Base-by-base conservation (phyloP, 345 rosid genomes). In the Populus davidiana region DNA sequence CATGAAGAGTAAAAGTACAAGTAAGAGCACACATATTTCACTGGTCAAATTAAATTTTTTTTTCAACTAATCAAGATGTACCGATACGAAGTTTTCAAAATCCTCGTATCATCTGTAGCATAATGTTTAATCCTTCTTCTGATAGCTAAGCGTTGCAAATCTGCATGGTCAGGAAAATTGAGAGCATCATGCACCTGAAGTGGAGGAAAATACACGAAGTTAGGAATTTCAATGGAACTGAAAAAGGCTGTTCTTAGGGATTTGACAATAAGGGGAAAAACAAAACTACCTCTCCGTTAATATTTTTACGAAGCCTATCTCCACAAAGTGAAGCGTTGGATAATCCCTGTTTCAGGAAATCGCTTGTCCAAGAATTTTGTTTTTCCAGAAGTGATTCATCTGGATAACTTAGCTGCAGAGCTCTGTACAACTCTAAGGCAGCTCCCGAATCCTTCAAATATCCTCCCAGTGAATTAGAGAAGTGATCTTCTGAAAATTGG, bases 161-260 rank as follows among this genome's bases (percentile, higher is more conserved):
- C 87, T 77, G 89, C 86, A 23, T 86, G 81, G 61, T 74, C 74
- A 47, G 97, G 90, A 71, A 81, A 88, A 66, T 80, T 78, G 71
- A 94, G 89, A 43, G 93, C 86, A 79, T 89, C 83, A 35, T 90
- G 88, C 76, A 89, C 90, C 98, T 94, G 86, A 80, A 85, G 85
- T 65, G 11, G 75, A 66, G 63, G 75, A 78, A 74, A 16, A 13
- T 65, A 27, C 7, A 61, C 5, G 33, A 41, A 38, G 49, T 67
- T 27, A 18, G 66, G 23, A 36, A 33, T 62, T 71, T 25, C 23
- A 73, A 1, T 38, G 35, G 44, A 33, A 47, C 20, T n/a, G 44
- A 13, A 39, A 76, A 76, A 6, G 67, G 39, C 29, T 23, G 17
- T 50, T 50, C 59, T 50, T 8, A 50, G 21, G 59, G 59, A 50